Percentiles rank a stretch among this genome's conserved stretches.
These are phyloP conservation scores for Quercus variabilis DNA, from an alignment of 306 rosid species.

Conservation along the genomic window DNA sequence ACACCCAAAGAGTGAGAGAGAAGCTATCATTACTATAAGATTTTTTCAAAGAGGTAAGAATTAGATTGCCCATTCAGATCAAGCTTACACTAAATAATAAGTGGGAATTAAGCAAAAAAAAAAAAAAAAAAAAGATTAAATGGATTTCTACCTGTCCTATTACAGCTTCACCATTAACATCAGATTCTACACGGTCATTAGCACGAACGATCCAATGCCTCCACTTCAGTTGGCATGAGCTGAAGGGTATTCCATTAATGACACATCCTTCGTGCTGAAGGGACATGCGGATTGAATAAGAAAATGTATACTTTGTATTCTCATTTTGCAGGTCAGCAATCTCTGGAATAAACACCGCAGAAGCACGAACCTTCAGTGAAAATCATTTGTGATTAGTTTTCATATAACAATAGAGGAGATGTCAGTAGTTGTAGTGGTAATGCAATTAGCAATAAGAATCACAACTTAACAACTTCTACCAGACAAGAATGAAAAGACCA, in stretches of 20 bases:
- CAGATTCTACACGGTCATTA: constrained; percentile 38
- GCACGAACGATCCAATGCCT: constrained; percentile 80
- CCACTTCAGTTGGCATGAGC: constrained; percentile 68
- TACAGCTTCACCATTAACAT: constrained; percentile 69
- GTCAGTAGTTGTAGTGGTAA: not conserved
- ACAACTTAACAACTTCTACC: not conserved
- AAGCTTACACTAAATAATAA: not conserved
- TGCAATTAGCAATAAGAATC: not conserved
- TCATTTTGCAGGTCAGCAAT: constrained; percentile 29
- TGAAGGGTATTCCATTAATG: constrained; percentile 52
- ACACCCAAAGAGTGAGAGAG: not conserved
- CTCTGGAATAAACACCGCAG: constrained; percentile 77
- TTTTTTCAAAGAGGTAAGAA: not conserved
- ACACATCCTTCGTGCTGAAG: constrained; percentile 65
- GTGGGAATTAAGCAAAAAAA: not conserved
- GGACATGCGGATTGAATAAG: constrained; percentile 85
- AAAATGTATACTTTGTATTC: constrained; percentile 39
- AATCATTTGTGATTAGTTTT: constrained; percentile 23
- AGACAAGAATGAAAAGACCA: not conserved
- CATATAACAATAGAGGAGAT: not conserved
- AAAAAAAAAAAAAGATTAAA: not conserved
- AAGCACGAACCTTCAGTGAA: constrained; percentile 67
- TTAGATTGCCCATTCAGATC: not conserved
- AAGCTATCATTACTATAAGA: not conserved
- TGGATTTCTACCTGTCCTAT: constrained; percentile 61